These are phyloP conservation scores for Flueggea neowawraea DNA, from an alignment of 441 rosid species.

Conservation along the genomic window DNA sequence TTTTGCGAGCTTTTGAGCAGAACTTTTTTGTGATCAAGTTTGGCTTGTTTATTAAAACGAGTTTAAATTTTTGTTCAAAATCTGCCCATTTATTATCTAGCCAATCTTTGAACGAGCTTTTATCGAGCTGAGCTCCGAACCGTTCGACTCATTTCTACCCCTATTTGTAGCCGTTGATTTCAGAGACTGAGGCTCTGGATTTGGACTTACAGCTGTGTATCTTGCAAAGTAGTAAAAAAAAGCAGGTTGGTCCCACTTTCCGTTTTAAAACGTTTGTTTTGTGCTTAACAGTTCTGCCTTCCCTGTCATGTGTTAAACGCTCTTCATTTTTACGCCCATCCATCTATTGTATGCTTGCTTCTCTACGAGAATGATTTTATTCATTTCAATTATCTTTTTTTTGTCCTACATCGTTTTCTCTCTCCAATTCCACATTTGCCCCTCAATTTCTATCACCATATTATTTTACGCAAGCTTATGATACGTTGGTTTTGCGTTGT, in stretches of 20 bases:
- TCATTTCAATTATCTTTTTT: neutral
- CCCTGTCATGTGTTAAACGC: conserved; percentile 57
- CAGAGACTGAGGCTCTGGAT: conserved; percentile 22
- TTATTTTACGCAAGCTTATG: neutral
- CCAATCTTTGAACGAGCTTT: too few species aligned
- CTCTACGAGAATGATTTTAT: conserved; percentile 32
- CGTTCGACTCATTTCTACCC: too few species aligned
- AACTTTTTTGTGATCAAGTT: too few species aligned
- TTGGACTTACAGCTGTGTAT: conserved; percentile 43
- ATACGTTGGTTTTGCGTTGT: too few species aligned
- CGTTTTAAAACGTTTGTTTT: conserved; percentile 28
- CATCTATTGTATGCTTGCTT: neutral
- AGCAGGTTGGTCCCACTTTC: conserved; percentile 29
- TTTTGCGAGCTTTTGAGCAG: too few species aligned
- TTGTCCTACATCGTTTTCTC: neutral
- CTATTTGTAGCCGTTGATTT: conserved; percentile 44
- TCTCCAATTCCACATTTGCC: neutral
- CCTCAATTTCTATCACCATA: neutral
- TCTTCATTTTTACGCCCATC: neutral
- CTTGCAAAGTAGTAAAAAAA: conserved; percentile 27
- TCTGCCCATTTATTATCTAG: too few species aligned
- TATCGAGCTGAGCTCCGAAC: too few species aligned
- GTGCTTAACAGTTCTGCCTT: conserved; percentile 44
- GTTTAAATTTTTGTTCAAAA: too few species aligned
- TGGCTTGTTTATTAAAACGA: too few species aligned